Base-by-base conservation (phyloP, 345 rosid genomes). In the Citrus maxima region DNA sequence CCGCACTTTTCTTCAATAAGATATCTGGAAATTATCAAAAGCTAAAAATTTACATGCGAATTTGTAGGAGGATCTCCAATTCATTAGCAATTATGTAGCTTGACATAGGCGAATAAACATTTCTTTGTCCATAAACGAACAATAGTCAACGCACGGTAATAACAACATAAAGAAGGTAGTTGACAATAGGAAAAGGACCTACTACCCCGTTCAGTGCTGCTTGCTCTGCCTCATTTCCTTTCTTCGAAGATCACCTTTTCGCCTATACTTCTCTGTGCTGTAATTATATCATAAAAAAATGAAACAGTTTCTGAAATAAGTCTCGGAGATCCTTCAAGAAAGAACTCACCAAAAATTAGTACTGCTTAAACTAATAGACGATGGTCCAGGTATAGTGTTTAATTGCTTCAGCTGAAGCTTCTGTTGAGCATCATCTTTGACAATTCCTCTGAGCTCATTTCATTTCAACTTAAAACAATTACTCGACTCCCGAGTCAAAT, bases 241-340 rank as follows among this genome's bases (percentile, higher is more conserved):
- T 93, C 82, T 89, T 95, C 63, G 98, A 91, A 72, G 97, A 88
- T 72, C 89, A 84, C 30, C 81, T 89, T 88, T 92, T 95, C 64
- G 86, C 85, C 87, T 95, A 98, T 25, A 93, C 98, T 82, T 93
- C 95, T 22, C 98, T 94, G 10, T 93, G 93, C 75, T 95, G 98
- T 85, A 97, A 91, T 73, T 93, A 97, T 98, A 95, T 91, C 83
- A 98, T 95, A 10, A 82, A 55, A 14, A 28, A 62, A 7, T 71
- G 32, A 27, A 51, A 61, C 1, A 51, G 51, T 30, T 16, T 60
- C 67, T 34, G 61, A 46, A 27, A 46, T 37, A 40, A 25, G 22
- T 21, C 59, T 22, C 35, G 37, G 69, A 1, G 7, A 21, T 35
- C 38, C 38, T 8, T 25, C 1, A 40, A 24, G 32, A 32, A 30